These are phyloP conservation scores for Sporothrix sp. DNA, from an alignment of 2,329 filamentous ascomycete genomes.

Conservation along the genomic window DNA sequence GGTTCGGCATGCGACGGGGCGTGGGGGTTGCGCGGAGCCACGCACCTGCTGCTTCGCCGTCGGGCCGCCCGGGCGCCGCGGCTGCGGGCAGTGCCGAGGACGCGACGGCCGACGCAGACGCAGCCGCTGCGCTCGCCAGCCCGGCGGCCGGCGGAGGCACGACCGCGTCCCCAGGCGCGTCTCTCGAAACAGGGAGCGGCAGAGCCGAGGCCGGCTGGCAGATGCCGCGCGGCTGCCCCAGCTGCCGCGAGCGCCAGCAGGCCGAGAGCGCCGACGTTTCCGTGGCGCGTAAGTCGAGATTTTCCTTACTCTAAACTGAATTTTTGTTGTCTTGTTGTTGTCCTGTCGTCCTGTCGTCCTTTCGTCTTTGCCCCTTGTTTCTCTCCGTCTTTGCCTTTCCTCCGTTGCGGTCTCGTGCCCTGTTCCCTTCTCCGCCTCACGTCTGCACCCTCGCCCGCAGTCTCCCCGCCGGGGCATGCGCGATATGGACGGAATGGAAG, in stretches of 20 bases:
- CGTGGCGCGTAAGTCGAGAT: no score
- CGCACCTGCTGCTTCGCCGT: neutral
- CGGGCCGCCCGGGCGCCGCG: neutral
- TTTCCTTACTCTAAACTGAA: no score
- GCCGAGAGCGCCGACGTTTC: neutral
- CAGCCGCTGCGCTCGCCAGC: neutral
- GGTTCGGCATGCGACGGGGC: slow-evolving; percentile 3
- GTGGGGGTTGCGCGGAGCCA: neutral
- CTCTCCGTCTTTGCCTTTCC: neutral
- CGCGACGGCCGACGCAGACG: neutral
- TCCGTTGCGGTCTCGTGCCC: neutral
- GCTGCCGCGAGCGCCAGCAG: slow-evolving; percentile 3
- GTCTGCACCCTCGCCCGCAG: no score
- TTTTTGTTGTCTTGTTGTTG: neutral
- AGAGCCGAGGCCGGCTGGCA: neutral
- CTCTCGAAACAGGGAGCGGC: neutral
- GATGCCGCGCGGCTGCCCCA: slow-evolving; percentile 8
- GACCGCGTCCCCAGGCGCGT: neutral
- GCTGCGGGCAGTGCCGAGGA: neutral
- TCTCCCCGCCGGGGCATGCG: no score
- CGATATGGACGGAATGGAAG: neutral
- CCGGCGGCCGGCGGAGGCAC: no score
- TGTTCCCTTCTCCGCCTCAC: no score
- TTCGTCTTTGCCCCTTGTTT: no score
- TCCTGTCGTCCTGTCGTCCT: no score